Base-by-base conservation (phyloP, 805 yeast species). In the Starmerella etchellsii region DNA sequence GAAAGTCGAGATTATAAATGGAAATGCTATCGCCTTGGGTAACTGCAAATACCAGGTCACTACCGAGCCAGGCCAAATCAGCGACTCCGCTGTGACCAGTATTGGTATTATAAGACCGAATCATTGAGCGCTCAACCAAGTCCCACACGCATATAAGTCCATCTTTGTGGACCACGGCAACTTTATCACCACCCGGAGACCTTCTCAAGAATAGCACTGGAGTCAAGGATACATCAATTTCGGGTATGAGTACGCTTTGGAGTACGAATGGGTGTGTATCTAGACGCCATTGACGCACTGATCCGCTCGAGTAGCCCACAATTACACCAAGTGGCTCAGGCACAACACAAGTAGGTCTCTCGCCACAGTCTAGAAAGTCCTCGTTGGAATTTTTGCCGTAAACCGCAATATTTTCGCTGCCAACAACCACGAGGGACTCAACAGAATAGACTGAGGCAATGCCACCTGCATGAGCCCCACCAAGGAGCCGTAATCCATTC, bases 291-390 rank as follows among this genome's bases (percentile, higher is more conserved):
- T 24, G 32, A 4, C 48, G 37, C 15, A 41, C 38, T 11, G 36
- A 20, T 4, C 48, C 48, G 22, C 24, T 24, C 15, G 26, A 34
- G 34, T 44, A 41, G 22, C 48, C 48, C 2, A 44, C 29, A 18
- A 44, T 31, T 6, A 40, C 26, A 9, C 37, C 46, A 2, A 10
- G 16, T 27, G 40, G 25, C 31, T 34, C 43, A 14, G 11, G 8
- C 8, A 20, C 26, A n/a, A 43, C 19, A 27, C 35, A 36, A 3
- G 43, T 39, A 20, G 43, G 43, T 16, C n/a, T 10, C 8, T 39
- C 43, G 5, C 16, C 20, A 9, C 40, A 33, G 2, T 36, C 34
- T 10, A 31, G 27, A 16, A 5, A 9, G 19, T 18, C 11, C 23
- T 18, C 9, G 23, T 8, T 8, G 20, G n/a, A 19, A 5, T 20